Conservation (phyloP, 495 filamentous ascomycete species). For the Articulospora tetracladia region DNA sequence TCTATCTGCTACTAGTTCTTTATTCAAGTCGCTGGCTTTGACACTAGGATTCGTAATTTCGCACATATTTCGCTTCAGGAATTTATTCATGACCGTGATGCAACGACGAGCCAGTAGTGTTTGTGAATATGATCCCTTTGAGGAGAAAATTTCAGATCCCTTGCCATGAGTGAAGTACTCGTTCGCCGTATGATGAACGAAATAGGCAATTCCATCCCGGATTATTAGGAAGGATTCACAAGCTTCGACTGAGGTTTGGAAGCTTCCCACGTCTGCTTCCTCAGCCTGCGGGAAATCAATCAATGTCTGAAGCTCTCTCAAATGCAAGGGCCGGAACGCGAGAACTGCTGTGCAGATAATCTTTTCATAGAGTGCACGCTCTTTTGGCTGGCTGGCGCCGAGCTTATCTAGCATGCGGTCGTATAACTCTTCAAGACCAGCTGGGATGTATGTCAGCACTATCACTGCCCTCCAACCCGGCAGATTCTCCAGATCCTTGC, state of each 20-base stretch:
- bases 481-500: slow-evolving; percentile 14
- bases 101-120: slow-evolving; percentile 2
- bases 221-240: slow-evolving; percentile 30
- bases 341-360: slow-evolving; percentile 19
- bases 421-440: slow-evolving; percentile 30
- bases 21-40: neutral
- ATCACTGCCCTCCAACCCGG: neutral
- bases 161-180: slow-evolving; percentile 23
- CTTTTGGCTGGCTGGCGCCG: slow-evolving; percentile 9
- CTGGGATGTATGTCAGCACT: slow-evolving; percentile 23
- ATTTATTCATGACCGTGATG: neutral
- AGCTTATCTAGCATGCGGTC: slow-evolving; percentile 30
- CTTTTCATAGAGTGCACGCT: slow-evolving; percentile 23
- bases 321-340: slow-evolving; percentile 15
- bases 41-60: neutral
- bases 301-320: slow-evolving; percentile 9
- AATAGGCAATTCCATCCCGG: slow-evolving; percentile 22
- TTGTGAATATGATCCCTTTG: slow-evolving; percentile 24
- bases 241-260: slow-evolving; percentile 1
- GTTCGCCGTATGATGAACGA: slow-evolving; percentile 32
- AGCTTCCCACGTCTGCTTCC: slow-evolving; percentile 17
- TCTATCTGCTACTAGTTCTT: neutral
- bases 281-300: slow-evolving; percentile 9
- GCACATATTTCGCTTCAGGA: slow-evolving; percentile 1
- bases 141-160: slow-evolving; percentile 10